Percentiles rank a stretch among this genome's conserved stretches.
phyloP scores from a whole-genome alignment of 1,139 yeast species.

The Suhomyces bokatorum region DNA sequence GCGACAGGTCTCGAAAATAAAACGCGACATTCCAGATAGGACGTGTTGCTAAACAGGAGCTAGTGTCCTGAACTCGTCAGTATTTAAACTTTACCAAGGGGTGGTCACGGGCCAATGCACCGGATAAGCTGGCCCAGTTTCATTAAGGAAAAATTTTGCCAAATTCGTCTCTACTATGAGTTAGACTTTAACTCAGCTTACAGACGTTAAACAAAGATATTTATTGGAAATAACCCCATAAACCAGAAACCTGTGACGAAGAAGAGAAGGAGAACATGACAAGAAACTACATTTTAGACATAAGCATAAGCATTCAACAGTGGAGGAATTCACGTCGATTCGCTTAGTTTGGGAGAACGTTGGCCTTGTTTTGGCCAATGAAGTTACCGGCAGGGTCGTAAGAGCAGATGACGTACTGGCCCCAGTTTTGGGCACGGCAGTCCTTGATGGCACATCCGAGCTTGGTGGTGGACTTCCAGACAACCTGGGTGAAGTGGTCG shows the following conservation, averaged over 20 bases:
- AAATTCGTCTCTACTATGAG: too few relatives aligned
- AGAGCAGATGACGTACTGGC: constrained; percentile 54
- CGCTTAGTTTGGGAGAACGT: constrained; percentile 43
- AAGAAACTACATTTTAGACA: constrained; percentile 4
- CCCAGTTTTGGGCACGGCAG: constrained; percentile 46
- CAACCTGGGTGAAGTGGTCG: constrained; percentile 44
- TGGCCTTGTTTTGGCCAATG: constrained; percentile 46
- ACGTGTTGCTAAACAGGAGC: too few relatives aligned
- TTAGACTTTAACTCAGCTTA: too few relatives aligned
- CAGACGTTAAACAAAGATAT: not conserved
- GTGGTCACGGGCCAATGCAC: too few relatives aligned
- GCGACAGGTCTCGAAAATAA: too few relatives aligned
- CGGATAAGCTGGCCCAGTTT: too few relatives aligned
- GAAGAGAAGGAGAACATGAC: constrained; percentile 3
- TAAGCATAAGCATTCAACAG: constrained; percentile 5
- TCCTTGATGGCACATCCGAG: constrained; percentile 43
- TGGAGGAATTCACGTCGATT: constrained; percentile 2
- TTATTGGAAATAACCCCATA: constrained; percentile 7
- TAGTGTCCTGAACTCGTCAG: too few relatives aligned
- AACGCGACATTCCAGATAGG: too few relatives aligned
- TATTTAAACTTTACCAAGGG: too few relatives aligned
- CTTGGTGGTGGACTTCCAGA: constrained; percentile 39
- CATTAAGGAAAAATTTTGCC: too few relatives aligned
- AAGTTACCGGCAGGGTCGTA: constrained; percentile 56
- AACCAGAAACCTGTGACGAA: constrained; percentile 7